phyloP scores from a whole-genome alignment of 2,329 filamentous ascomycete species.

The Phaeophleospora eucalypticola region DNA sequence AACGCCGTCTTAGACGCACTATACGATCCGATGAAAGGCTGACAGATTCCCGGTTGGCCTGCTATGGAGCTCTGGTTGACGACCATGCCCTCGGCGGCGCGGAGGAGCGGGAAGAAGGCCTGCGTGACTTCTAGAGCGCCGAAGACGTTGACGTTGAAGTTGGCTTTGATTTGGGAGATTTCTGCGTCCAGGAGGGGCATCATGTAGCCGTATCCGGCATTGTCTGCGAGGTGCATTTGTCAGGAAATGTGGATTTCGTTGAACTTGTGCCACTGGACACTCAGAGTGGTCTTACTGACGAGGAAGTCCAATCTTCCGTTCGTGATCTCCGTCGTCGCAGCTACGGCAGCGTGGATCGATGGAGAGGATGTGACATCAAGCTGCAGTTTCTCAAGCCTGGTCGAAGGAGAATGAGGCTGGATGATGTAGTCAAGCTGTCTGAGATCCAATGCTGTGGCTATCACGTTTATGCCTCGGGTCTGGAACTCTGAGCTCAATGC shows the following conservation, averaged over 20 bases:
- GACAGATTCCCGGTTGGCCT: constrained; percentile 14
- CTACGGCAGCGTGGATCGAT: constrained; percentile 35
- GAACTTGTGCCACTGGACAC: no score
- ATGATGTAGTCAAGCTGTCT: background rate
- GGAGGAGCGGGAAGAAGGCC: constrained; percentile 49
- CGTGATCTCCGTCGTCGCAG: constrained; percentile 25
- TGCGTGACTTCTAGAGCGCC: constrained; percentile 36
- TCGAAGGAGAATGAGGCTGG: background rate
- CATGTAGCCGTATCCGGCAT: constrained; percentile 39
- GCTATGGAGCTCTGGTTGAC: constrained; percentile 39
- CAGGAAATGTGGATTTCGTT: background rate
- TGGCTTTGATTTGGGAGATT: constrained; percentile 42
- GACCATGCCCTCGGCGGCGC: constrained; percentile 32
- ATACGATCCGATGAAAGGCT: constrained; percentile 31
- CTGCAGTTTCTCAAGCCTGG: constrained; percentile 30
- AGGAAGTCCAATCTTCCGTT: constrained; percentile 44
- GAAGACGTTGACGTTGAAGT: constrained; percentile 50
- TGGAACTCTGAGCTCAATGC: constrained; percentile 46
- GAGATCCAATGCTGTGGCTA: constrained; percentile 33
- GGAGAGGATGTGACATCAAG: constrained; percentile 41
- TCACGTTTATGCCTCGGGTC: constrained; percentile 42
- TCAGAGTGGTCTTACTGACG: no score
- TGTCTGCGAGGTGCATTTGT: constrained; percentile 31
- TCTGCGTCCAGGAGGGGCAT: constrained; percentile 28
- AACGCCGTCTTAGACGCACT: constrained; percentile 30